A percentile compares a stretch with the other conserved stretches of the same genome.
Conservation (phyloP, 2,329 filamentous ascomycete species). For the Aspergillus candidus region DNA sequence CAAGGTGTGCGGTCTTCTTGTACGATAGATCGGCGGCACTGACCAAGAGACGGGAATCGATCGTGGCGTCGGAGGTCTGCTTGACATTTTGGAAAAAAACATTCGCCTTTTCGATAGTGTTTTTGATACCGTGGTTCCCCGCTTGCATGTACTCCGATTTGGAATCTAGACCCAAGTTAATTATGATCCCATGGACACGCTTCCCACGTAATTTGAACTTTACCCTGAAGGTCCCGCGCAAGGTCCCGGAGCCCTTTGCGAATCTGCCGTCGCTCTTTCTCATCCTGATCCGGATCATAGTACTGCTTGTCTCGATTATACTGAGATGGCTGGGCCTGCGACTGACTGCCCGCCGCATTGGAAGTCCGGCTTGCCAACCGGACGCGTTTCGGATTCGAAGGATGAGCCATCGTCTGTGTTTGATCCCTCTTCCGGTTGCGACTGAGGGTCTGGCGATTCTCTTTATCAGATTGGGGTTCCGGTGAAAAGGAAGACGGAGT, state of each 20-base stretch:
- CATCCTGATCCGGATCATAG: slow-evolving; percentile 79
- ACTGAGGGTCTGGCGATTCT: slow-evolving; percentile 33
- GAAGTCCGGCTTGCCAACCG: slow-evolving; percentile 35
- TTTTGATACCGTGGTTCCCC: slow-evolving; percentile 58
- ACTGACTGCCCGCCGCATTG: slow-evolving; percentile 19
- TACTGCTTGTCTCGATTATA: slow-evolving; percentile 41
- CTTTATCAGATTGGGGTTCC: slow-evolving; percentile 44
- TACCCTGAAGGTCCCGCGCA: slow-evolving; percentile 55
- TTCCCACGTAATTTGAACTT: not conserved
- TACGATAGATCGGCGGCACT: slow-evolving; percentile 72
- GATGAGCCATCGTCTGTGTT: slow-evolving; percentile 32
- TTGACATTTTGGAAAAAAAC: slow-evolving; percentile 62
- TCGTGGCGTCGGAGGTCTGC: slow-evolving; percentile 83
- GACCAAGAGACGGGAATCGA: slow-evolving; percentile 82
- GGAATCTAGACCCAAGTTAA: slow-evolving; percentile 49
- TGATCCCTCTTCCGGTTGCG: slow-evolving; percentile 41
- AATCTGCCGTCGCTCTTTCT: slow-evolving; percentile 64
- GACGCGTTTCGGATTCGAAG: slow-evolving; percentile 37
- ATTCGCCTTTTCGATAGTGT: slow-evolving; percentile 63
- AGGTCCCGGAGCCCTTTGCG: slow-evolving; percentile 66
- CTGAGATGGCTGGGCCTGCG: slow-evolving; percentile 23
- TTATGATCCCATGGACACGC: not conserved
- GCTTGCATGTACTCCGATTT: slow-evolving; percentile 64
- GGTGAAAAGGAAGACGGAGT: slow-evolving; percentile 26
- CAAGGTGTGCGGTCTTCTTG: slow-evolving; percentile 68